phyloP scores from a whole-genome alignment of 257 asterid species.

The Solanum rostratum region DNA sequence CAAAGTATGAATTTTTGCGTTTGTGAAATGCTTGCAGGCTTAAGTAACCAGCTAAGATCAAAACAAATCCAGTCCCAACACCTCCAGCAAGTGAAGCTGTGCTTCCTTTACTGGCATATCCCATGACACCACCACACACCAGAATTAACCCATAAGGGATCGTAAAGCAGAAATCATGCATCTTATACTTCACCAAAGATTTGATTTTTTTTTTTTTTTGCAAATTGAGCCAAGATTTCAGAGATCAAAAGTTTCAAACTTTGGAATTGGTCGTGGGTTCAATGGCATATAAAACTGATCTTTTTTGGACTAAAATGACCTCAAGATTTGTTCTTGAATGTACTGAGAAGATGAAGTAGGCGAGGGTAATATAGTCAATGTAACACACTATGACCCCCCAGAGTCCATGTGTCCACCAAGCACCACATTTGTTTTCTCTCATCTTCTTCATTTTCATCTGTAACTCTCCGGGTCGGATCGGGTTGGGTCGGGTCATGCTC shows the following conservation, averaged over 20 bases:
- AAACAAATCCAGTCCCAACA: constrained; percentile 55
- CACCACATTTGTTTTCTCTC: not conserved
- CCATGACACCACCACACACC: constrained; percentile 73
- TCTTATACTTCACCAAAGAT: constrained; percentile 16
- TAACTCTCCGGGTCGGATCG: not conserved
- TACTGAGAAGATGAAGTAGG: not conserved
- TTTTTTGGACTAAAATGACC: not conserved
- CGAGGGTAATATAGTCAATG: not conserved
- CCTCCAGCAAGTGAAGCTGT: constrained; percentile 83
- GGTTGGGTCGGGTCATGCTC: not conserved
- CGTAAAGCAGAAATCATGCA: constrained; percentile 99
- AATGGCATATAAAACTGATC: not conserved
- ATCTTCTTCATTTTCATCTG: not conserved
- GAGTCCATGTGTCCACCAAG: not conserved
- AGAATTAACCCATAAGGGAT: constrained; percentile 83
- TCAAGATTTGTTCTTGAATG: not conserved
- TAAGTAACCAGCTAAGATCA: constrained; percentile 80
- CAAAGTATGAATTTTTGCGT: constrained; percentile 67
- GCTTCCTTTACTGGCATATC: constrained; percentile 76
- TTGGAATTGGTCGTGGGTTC: not conserved
- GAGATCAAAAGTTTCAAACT: constrained; percentile 1
- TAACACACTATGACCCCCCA: not conserved
- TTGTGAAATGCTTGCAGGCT: constrained; percentile 84
- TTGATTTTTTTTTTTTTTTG: not conserved
- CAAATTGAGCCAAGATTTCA: not conserved